Percentiles rank a stretch among this genome's conserved stretches.
Conservation (phyloP, 2,329 filamentous ascomycete genomes). For the Endocalyx cinctus region DNA sequence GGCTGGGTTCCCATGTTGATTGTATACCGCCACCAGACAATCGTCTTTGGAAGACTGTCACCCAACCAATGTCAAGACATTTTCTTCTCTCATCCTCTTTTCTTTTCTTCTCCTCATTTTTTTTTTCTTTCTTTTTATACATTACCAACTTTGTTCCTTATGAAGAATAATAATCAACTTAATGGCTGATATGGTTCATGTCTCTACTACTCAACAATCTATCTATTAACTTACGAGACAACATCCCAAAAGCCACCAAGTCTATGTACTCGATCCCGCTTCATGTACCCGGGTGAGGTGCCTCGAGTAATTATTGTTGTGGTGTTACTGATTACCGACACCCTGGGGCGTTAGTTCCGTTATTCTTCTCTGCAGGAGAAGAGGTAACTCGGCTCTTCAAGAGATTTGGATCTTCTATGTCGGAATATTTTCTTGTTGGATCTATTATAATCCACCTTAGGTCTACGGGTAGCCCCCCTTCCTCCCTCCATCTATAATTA, state of each 20-base stretch:
- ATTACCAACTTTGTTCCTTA: no score
- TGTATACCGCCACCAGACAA: slow-evolving; percentile 16
- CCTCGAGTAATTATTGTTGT: slow-evolving; percentile 11
- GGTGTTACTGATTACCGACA: slow-evolving; percentile 10
- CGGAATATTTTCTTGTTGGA: slow-evolving; percentile 19
- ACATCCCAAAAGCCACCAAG: no score
- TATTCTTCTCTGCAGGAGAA: slow-evolving; percentile 14
- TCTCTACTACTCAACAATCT: no score
- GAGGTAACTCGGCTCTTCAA: slow-evolving; percentile 18
- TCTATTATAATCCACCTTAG: slow-evolving; percentile 23
- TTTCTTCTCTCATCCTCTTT: no score
- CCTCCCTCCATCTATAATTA: slow-evolving; percentile 11
- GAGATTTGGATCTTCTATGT: slow-evolving; percentile 18
- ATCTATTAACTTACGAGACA: no score
- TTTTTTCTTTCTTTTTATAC: no score
- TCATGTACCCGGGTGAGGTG: slow-evolving; percentile 12
- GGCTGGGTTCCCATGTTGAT: slow-evolving; percentile 10
- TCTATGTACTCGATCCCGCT: slow-evolving; percentile 10
- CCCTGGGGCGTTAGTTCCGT: slow-evolving; percentile 19
- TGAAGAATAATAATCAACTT: no score
- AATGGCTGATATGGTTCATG: no score
- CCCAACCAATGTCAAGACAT: no score
- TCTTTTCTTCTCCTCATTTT: no score
- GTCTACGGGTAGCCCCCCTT: slow-evolving; percentile 11
- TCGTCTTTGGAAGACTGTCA: no score